Evolutionary conservation across 2,329 filamentous ascomycete species (phyloP), one percentile per base, ranked within the genome.

Genomic region (Phialocephala subalpina): DNA sequence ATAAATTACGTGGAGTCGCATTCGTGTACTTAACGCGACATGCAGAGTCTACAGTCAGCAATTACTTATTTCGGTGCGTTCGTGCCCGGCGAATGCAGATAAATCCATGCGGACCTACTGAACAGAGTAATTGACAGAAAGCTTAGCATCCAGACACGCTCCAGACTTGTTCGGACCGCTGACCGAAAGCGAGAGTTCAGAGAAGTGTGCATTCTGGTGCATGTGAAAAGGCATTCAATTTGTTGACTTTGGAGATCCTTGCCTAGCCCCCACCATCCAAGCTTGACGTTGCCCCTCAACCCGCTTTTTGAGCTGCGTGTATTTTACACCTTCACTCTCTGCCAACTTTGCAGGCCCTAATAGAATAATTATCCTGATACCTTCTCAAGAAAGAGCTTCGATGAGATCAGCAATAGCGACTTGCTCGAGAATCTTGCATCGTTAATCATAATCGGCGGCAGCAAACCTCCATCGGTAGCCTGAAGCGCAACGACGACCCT

Each of bases 221-320:
- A 56, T 56, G 52, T 56, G 52, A 56, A 56, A 57, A 38, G 55
- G 29, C 22, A 56, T 57, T 18, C n/a, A 27, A 53, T 29, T 53
- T 29, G 49, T 53, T 53, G 49, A 33, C 14, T 12, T 16, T 38
- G 33, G 9, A 38, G 29, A 36, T 40, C 55, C 55, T 20, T 35
- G 29, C 38, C 55, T 25, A 38, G 55, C 33, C 55, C 52, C 55
- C 55, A 57, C 33, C 11, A 22, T 40, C 29, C 29, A 38, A 57
- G 55, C 55, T 38, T 25, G 25, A 53, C 18, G 49, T 22, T 53
- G n/a, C 27, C 27, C 25, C 49, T 20, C 45, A 25, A 3, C 20
- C 45, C 18, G n/a, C 11, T 11, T 49, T n/a, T 11, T 22, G 20
- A 11, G 11, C 45, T 7, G 4, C 1, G 18, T 49, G 2, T 49